Percentiles rank a stretch among this genome's conserved stretches.
These are phyloP conservation scores for Gloeopeniophorella convolvens DNA, from an alignment of 768 basidiomycete species.

Conservation along the genomic window DNA sequence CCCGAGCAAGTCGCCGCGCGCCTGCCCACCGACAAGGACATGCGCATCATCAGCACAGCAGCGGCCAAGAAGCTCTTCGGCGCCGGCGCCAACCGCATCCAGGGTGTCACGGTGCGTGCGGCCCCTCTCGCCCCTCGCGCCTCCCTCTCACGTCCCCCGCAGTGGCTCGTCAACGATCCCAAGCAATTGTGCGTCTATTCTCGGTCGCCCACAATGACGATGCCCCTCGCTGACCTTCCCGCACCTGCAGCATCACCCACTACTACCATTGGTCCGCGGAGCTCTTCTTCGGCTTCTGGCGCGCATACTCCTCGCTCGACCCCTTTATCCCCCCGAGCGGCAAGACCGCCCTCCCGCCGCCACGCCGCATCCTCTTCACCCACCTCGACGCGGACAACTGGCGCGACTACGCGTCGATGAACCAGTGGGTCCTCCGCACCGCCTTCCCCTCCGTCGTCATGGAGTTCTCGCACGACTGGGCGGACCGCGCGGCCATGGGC, in stretches of 20 bases:
- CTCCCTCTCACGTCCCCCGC: neutral
- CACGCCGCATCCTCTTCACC: conserved; percentile 70
- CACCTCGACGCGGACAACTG: conserved; percentile 71
- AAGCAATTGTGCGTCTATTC: conserved; percentile 63
- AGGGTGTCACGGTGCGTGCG: conserved; percentile 62
- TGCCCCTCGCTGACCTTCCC: conserved; percentile 6
- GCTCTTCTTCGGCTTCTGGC: conserved; percentile 88
- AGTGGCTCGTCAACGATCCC: conserved; percentile 82
- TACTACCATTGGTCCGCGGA: conserved; percentile 95
- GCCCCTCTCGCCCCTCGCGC: conserved; percentile 1
- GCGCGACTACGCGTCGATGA: conserved; percentile 91
- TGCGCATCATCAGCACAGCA: conserved; percentile 64
- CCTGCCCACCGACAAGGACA: conserved; percentile 70
- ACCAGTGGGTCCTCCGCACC: conserved; percentile 75
- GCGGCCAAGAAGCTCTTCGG: conserved; percentile 70
- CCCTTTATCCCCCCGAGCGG: conserved; percentile 58
- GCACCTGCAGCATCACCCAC: conserved; percentile 63
- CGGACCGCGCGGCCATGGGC: conserved; percentile 64
- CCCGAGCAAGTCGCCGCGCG: conserved; percentile 48
- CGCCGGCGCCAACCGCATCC: conserved; percentile 61
- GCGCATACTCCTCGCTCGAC: conserved; percentile 79
- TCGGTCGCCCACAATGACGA: neutral
- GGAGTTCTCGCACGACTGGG: conserved; percentile 82
- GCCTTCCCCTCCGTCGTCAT: conserved; percentile 75
- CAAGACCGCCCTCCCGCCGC: conserved; percentile 63